A percentile compares a stretch with the other conserved stretches of the same genome.
phyloP scores from a whole-genome alignment of 805 yeast genomes.

The Saccharomycopsis fermentans region DNA sequence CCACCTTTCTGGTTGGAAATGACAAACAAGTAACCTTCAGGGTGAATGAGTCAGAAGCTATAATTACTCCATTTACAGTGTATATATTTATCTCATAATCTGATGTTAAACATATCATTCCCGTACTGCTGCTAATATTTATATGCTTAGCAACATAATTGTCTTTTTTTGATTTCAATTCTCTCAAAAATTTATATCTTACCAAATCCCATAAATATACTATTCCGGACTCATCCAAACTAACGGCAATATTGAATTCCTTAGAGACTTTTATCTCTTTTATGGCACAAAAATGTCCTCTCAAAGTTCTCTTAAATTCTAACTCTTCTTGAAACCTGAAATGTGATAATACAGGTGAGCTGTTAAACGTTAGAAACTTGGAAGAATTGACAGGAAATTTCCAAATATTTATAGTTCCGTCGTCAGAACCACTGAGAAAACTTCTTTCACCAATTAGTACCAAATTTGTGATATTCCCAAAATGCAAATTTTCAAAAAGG shows the following conservation, averaged over 20 bases:
- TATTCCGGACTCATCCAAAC: constrained; percentile 45
- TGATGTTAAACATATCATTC: constrained; percentile 36
- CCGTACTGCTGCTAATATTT: constrained; percentile 45
- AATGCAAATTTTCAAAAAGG: constrained; percentile 35
- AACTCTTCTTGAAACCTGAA: constrained; percentile 23
- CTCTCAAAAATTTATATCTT: constrained; percentile 39
- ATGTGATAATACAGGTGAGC: constrained; percentile 17
- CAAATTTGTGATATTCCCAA: constrained; percentile 30
- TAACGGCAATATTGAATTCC: constrained; percentile 44
- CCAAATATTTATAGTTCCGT: constrained; percentile 57
- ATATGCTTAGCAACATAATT: constrained; percentile 24
- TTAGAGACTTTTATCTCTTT: constrained; percentile 38
- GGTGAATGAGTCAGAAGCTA: constrained; percentile 19
- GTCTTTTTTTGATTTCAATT: constrained; percentile 9
- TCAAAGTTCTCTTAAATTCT: constrained; percentile 34
- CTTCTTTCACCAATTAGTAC: constrained; percentile 32
- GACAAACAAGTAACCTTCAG: constrained; percentile 16
- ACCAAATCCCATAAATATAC: constrained; percentile 59
- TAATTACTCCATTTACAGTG: constrained; percentile 45
- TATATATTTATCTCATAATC: constrained; percentile 27
- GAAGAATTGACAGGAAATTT: constrained; percentile 29
- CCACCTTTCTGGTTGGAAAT: constrained; percentile 22
- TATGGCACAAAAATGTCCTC: constrained; percentile 49
- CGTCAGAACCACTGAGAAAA: constrained; percentile 41
- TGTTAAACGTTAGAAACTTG: constrained; percentile 13